Conservation (phyloP, 2,329 filamentous ascomycete species). For the Pseudogymnoascus sp. region DNA sequence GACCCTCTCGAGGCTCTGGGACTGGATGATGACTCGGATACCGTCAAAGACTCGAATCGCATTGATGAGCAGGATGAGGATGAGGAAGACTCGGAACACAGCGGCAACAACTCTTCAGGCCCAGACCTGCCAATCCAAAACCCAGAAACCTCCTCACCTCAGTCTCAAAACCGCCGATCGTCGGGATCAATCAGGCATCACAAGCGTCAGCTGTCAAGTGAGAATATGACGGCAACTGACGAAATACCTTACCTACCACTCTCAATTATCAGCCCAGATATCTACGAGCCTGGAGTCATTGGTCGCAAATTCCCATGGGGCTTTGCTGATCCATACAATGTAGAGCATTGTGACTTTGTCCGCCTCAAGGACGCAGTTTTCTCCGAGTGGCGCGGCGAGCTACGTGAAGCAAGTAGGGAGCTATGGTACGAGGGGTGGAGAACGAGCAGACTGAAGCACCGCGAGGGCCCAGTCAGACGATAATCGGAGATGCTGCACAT, state of each 20-base stretch:
- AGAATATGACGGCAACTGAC: constrained; percentile 38
- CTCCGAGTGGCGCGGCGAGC: constrained; percentile 81
- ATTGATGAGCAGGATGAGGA: constrained; percentile 37
- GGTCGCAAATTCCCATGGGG: constrained; percentile 95
- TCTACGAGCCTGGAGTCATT: constrained; percentile 71
- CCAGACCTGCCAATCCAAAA: constrained; percentile 34
- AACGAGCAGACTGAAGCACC: constrained; percentile 53
- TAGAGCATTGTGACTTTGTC: constrained; percentile 87
- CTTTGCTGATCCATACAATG: constrained; percentile 87
- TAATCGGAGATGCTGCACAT: neutral
- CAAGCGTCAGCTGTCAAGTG: constrained; percentile 29
- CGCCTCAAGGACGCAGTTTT: constrained; percentile 89
- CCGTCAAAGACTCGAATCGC: constrained; percentile 36
- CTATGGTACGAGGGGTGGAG: constrained; percentile 96
- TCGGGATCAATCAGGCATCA: constrained; percentile 26
- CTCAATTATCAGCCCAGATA: constrained; percentile 88
- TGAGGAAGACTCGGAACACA: constrained; percentile 22
- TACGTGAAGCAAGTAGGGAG: constrained; percentile 83
- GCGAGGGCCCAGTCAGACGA: neutral
- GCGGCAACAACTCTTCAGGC: constrained; percentile 19
- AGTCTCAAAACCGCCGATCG: constrained; percentile 28
- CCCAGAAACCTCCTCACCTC: constrained; percentile 27
- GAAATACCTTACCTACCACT: constrained; percentile 71
- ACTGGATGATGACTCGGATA: constrained; percentile 64
- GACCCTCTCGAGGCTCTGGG: constrained; percentile 84